A percentile compares a stretch with the other conserved stretches of the same genome.
Conservation (phyloP, 345 rosid species). For the Rhodamnia argentea region DNA sequence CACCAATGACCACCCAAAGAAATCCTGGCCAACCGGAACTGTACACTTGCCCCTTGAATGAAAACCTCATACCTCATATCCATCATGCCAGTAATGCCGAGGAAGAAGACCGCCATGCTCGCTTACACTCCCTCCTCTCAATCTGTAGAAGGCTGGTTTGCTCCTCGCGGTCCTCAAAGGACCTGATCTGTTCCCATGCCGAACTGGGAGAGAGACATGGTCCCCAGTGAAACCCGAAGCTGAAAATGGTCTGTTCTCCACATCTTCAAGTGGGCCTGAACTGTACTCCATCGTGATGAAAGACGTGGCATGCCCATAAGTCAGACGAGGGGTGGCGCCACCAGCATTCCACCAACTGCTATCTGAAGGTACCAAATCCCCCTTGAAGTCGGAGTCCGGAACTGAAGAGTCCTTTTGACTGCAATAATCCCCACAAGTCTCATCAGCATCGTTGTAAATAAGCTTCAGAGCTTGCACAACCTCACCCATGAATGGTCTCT, state of each 20-base stretch:
- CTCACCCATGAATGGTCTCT: slow-evolving; percentile 99
- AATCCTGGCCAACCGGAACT: slow-evolving; percentile 8
- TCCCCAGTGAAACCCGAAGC: slow-evolving; percentile 42
- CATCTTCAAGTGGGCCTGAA: slow-evolving; percentile 69
- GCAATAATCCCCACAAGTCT: slow-evolving; percentile 62
- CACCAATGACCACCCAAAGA: slow-evolving; percentile 5
- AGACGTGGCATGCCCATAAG: slow-evolving; percentile 68
- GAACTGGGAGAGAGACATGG: slow-evolving; percentile 32
- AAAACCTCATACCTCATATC: slow-evolving; percentile 16
- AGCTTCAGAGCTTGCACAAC: slow-evolving; percentile 98
- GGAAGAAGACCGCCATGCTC: slow-evolving; percentile 76
- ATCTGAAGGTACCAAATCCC: slow-evolving; percentile 65
- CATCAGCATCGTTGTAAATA: slow-evolving; percentile 81
- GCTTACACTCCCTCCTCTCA: slow-evolving; percentile 91
- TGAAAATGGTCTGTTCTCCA: slow-evolving; percentile 65
- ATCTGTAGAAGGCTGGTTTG: slow-evolving; percentile 52
- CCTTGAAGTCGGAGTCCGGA: slow-evolving; percentile 68
- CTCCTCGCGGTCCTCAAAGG: slow-evolving; percentile 72
- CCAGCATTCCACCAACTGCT: slow-evolving; percentile 94
- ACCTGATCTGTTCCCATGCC: slow-evolving; percentile 86
- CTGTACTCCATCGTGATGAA: slow-evolving; percentile 95
- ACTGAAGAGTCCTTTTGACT: slow-evolving; percentile 88
- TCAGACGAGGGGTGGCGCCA: slow-evolving; percentile 55
- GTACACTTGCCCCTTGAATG: slow-evolving; percentile 12
- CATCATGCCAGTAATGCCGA: slow-evolving; percentile 20